Percentiles rank a stretch among this genome's conserved stretches.
Conservation (phyloP, 2,329 filamentous ascomycete genomes). For the Ophiosphaerella narmari region DNA sequence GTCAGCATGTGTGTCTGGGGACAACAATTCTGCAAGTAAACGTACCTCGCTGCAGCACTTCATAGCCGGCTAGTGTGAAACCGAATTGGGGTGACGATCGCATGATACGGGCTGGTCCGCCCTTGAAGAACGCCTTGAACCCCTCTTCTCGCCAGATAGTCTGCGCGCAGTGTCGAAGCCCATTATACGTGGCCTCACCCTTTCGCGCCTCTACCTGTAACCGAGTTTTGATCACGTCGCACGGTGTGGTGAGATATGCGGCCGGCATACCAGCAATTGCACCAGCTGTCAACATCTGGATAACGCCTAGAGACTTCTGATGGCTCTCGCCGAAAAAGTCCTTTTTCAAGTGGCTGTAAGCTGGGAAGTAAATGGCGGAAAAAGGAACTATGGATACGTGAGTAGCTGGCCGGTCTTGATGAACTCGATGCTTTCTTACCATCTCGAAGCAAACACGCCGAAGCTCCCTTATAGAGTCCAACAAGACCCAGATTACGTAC, state of each 20-base stretch:
- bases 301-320: slow-evolving; percentile 83
- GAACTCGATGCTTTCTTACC: slow-evolving; percentile 21
- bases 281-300: slow-evolving; percentile 91
- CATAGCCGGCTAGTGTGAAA: slow-evolving; percentile 94
- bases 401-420: neutral
- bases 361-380: slow-evolving; percentile 98
- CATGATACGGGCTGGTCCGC: slow-evolving; percentile 90
- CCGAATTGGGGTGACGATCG: slow-evolving; percentile 97
- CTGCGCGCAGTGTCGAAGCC: slow-evolving; percentile 79
- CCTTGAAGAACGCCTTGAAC: slow-evolving; percentile 97
- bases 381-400: slow-evolving; percentile 70
- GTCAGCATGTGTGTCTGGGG: neutral
- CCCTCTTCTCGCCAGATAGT: slow-evolving; percentile 91
- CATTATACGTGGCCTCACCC: slow-evolving; percentile 86
- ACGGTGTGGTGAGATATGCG: slow-evolving; percentile 90
- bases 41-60: slow-evolving; percentile 74
- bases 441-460: slow-evolving; percentile 90
- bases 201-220: slow-evolving; percentile 97
- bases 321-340: slow-evolving; percentile 90
- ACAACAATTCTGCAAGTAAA: neutral
- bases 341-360: slow-evolving; percentile 91
- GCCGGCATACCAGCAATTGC: slow-evolving; percentile 71
- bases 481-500: slow-evolving; percentile 91
- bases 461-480: slow-evolving; percentile 95
- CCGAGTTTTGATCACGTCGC: slow-evolving; percentile 98